A percentile compares a stretch with the other conserved stretches of the same genome.
phyloP scores from a whole-genome alignment of 1,139 yeast genomes.

The Diutina neorugosa region DNA sequence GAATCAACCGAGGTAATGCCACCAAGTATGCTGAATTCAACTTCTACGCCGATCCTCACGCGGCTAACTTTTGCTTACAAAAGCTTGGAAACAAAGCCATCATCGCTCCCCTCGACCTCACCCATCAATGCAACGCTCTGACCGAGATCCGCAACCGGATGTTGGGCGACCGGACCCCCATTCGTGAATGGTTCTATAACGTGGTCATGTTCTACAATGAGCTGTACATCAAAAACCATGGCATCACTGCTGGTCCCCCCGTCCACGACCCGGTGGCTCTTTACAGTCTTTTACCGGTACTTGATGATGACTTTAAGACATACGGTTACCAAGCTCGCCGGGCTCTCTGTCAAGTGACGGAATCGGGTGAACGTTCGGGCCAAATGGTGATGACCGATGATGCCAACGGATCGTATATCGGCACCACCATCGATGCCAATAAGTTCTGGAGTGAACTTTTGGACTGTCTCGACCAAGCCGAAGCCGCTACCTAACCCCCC shows the following conservation, averaged over 20 bases:
- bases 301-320: slow-evolving; percentile 8
- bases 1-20: slow-evolving; percentile 31
- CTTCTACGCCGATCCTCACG: slow-evolving; percentile 63
- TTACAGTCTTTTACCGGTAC: slow-evolving; percentile 40
- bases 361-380: background rate
- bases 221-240: slow-evolving; percentile 32
- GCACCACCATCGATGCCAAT: background rate
- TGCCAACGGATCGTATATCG: background rate
- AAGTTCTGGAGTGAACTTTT: background rate
- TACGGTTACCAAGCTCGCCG: background rate
- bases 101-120: slow-evolving; percentile 56
- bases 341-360: background rate
- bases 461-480: background rate
- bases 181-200: slow-evolving; percentile 44
- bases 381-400: background rate
- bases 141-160: slow-evolving; percentile 25
- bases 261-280: slow-evolving; percentile 76
- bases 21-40: slow-evolving; percentile 69
- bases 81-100: slow-evolving; percentile 36
- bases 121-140: slow-evolving; percentile 58
- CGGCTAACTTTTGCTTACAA: slow-evolving; percentile 46
- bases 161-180: slow-evolving; percentile 18
- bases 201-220: slow-evolving; percentile 38
- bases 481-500: background rate
- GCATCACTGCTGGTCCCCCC: slow-evolving; percentile 52